Percentiles rank a stretch among this genome's conserved stretches.
phyloP scores from a whole-genome alignment of 164 flowering plant genomes.

The Aristolochia californica region DNA sequence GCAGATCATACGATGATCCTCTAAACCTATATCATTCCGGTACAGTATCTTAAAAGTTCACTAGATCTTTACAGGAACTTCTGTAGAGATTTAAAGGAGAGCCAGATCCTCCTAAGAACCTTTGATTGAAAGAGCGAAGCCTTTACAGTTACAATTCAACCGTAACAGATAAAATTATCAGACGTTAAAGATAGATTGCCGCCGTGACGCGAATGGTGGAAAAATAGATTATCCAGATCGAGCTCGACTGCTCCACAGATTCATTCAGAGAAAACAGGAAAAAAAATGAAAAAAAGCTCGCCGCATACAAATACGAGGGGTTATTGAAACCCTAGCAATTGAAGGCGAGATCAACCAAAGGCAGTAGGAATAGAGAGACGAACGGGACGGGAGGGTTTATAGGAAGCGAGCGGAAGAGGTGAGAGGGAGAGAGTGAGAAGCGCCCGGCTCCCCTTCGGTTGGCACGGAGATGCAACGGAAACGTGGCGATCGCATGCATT shows the following conservation, averaged over 20 bases:
- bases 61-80: too few relatives aligned
- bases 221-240: conserved; percentile 5
- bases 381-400: background rate
- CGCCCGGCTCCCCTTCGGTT: background rate
- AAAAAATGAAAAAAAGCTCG: background rate
- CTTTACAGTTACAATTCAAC: too few relatives aligned
- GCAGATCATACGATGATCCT: too few relatives aligned
- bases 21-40: too few relatives aligned
- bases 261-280: background rate
- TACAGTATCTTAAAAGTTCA: too few relatives aligned
- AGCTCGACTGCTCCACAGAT: conserved; percentile 5
- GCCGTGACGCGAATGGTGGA: too few relatives aligned
- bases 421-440: background rate
- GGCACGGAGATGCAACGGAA: background rate
- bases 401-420: conserved; percentile 2
- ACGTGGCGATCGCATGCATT: conserved; percentile 7
- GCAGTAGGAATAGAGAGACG: background rate
- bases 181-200: too few relatives aligned
- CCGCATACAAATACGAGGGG: background rate
- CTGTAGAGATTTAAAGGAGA: too few relatives aligned
- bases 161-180: too few relatives aligned
- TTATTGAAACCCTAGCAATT: conserved; percentile 1
- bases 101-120: too few relatives aligned
- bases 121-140: too few relatives aligned
- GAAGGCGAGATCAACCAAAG: background rate